Conservation (phyloP, 768 basidiomycete species). For the Lentinula raphanica region DNA sequence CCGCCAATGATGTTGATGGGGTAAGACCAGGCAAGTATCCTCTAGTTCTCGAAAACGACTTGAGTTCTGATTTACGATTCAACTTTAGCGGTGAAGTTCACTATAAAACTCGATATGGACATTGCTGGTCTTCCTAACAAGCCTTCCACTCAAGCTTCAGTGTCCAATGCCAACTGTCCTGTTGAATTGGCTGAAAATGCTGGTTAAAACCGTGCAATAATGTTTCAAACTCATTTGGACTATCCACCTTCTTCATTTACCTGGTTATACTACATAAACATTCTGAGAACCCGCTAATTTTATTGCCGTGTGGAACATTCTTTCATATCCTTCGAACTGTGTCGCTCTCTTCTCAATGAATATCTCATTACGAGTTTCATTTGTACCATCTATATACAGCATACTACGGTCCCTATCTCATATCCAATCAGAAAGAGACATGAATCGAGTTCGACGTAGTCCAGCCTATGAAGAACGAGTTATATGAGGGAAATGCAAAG, state of each 20-base stretch:
- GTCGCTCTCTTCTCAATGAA: neutral
- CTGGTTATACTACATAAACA: neutral
- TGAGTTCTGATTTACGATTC: slow-evolving; percentile 8
- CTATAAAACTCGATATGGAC: slow-evolving; percentile 57
- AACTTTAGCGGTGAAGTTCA: slow-evolving; percentile 51
- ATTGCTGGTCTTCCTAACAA: slow-evolving; percentile 65
- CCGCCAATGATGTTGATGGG: slow-evolving; percentile 40
- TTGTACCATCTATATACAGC: neutral
- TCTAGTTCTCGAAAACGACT: slow-evolving; percentile 11
- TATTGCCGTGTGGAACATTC: neutral
- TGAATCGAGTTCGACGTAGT: neutral
- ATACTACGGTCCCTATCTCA: neutral
- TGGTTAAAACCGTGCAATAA: slow-evolving; percentile 27
- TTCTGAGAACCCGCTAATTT: neutral
- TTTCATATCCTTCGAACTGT: neutral
- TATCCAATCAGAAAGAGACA: neutral
- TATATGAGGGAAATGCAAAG: neutral
- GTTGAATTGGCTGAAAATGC: slow-evolving; percentile 55
- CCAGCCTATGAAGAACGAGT: neutral
- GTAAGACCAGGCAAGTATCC: slow-evolving; percentile 50
- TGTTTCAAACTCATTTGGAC: slow-evolving; percentile 2
- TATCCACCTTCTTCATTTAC: neutral
- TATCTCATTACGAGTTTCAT: neutral
- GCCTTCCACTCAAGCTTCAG: slow-evolving; percentile 47
- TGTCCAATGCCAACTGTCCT: slow-evolving; percentile 63